A percentile compares a stretch with the other conserved stretches of the same genome.
phyloP scores from a whole-genome alignment of 257 asterid species.

The Solanum bulbocastanum region DNA sequence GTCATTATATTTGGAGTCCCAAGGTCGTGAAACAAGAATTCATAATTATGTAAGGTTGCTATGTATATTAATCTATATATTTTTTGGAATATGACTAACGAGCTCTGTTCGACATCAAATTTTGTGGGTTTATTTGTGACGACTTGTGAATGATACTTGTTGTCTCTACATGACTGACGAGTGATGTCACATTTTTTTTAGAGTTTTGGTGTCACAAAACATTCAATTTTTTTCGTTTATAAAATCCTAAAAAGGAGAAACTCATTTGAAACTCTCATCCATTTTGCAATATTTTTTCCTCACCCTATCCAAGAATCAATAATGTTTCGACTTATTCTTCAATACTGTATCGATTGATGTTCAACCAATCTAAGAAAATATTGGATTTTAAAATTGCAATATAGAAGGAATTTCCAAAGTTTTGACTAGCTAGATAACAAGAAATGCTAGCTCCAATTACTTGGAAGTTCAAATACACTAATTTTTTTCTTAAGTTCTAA shows the following conservation, averaged over 20 bases:
- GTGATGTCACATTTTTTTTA: too few species aligned
- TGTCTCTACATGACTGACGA: too few species aligned
- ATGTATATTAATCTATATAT: too few species aligned
- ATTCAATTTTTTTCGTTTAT: too few species aligned
- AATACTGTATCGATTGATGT: fast-evolving
- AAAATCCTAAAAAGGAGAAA: too few species aligned
- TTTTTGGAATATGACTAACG: neutral
- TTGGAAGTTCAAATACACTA: neutral
- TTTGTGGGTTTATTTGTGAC: neutral
- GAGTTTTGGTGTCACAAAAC: neutral
- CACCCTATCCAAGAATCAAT: neutral
- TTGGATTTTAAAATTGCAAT: neutral
- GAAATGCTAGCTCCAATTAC: neutral
- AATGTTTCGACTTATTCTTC: neutral
- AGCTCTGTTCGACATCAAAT: neutral
- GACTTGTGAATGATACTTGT: too few species aligned
- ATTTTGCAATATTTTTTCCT: neutral
- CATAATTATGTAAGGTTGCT: too few species aligned
- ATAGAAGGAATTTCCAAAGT: neutral
- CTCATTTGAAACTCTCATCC: neutral
- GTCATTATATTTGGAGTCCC: neutral
- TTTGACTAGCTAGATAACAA: neutral
- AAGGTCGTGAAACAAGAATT: too few species aligned
- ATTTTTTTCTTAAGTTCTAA: constrained; percentile 4
- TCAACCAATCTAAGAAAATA: neutral